Conservation (phyloP, 2,329 filamentous ascomycete species). For the Talaromyces sp. region DNA sequence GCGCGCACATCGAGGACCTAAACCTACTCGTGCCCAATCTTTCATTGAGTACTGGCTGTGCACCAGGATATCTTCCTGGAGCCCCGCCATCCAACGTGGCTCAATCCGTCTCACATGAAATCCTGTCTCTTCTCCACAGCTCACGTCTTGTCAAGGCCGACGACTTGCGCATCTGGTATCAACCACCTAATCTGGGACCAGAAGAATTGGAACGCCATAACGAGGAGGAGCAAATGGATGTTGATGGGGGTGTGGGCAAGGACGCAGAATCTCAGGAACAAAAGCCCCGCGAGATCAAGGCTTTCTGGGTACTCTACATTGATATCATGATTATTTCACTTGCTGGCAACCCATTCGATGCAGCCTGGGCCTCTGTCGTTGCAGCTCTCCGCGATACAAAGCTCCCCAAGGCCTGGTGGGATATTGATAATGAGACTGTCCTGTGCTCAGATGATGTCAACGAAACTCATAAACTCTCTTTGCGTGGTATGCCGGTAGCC, state of each 20-base stretch:
- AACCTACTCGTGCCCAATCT: constrained; percentile 90
- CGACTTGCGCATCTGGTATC: constrained; percentile 74
- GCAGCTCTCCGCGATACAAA: constrained; percentile 78
- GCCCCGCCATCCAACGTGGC: constrained; percentile 77
- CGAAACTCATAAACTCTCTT: constrained; percentile 58
- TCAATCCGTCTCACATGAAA: constrained; percentile 79
- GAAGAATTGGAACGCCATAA: constrained; percentile 36
- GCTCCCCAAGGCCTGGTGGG: constrained; percentile 80
- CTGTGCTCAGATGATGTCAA: constrained; percentile 68
- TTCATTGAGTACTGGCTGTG: constrained; percentile 86
- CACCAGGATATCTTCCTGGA: constrained; percentile 81
- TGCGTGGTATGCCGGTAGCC: constrained; percentile 72
- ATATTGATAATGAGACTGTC: constrained; percentile 76
- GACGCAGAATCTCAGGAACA: constrained; percentile 24
- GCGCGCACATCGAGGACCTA: constrained; percentile 51
- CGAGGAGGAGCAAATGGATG: constrained; percentile 51
- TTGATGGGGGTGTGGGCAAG: constrained; percentile 47
- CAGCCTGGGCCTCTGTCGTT: constrained; percentile 81
- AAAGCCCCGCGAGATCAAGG: constrained; percentile 63
- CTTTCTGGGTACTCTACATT: constrained; percentile 94
- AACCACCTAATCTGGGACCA: constrained; percentile 46
- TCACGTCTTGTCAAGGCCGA: constrained; percentile 67
- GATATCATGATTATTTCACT: constrained; percentile 93
- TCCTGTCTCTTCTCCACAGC: constrained; percentile 75
- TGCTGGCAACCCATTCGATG: constrained; percentile 89